Base-by-base conservation (phyloP, 768 basidiomycete genomes). In the Mycena floridula region DNA sequence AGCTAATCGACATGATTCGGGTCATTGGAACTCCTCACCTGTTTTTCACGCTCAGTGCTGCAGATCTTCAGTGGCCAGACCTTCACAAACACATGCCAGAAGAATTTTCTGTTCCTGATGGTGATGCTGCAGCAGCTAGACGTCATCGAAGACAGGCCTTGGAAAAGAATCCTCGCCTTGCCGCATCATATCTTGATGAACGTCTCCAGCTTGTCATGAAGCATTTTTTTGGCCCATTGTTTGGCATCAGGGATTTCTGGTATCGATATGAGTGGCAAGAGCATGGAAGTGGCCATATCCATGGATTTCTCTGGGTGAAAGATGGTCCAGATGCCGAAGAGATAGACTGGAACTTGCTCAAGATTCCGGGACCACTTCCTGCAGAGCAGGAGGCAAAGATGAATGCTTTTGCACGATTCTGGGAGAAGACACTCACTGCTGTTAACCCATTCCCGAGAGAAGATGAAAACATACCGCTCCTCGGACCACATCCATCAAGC, bases 191-290 rank as follows among this genome's bases (percentile, higher is more conserved):
- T 20, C 37, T 38, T 11, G 37, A 38, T 21, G 20, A 38, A 21
- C 20, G 37, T 8, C 9, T 38, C 20, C 12, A 38, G 20, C 20
- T 38, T 9, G 9, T 38, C 20, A 38, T 38, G 37, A 38, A 38
- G 20, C 37, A 38, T 20, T 8, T 38, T 18, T 9, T 38, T 20
- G 37, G 37, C 11, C 37, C 37, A 9, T 13, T 38, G 9, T 38
- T 38, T 38, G 37, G 37, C 12, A 21, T 38, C 37, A 38, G 20
- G 20, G 13, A 38, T 21, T 38, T 9, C 37, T 38, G 37, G 37
- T 38, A 38, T 20, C 37, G 37, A 9, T 38, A 38, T 38, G 37
- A 38, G 20, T 38, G 37, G 37, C 37, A 38, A 18, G 37, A 38
- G 37, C 37, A 18, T 21, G 37, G 37, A 21, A 38, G 37, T 21